Base-by-base conservation (phyloP, 2,329 filamentous ascomycete species). In the Trichoderma sp. region DNA sequence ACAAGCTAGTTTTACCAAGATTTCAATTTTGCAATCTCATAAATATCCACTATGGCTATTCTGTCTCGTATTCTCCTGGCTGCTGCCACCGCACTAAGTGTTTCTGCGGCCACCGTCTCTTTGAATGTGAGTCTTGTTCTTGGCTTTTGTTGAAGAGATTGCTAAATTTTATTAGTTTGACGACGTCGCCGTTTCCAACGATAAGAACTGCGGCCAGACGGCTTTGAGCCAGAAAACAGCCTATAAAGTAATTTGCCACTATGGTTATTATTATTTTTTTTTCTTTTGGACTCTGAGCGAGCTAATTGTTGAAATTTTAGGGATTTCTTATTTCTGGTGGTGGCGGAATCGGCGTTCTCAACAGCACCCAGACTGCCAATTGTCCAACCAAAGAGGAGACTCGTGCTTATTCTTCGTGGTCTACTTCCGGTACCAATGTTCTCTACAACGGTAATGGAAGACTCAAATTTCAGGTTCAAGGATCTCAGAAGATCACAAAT, bases 341-440 rank as follows among this genome's bases (percentile, higher is more conserved):
- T 13, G n/a, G 32, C 1, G 52, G 42, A 3, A 19, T 56, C n/a
- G 29, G 52, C 17, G n/a, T 56, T 22, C 9, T 56, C 6, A 56
- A 56, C 52, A 17, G 17, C 29, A 56, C 52, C 2, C 8, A 10
- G 1, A 56, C 52, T 15, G 15, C 25, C 10, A 48, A 61, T 17
- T 39, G 58, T 13, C 58, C 58, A 25, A 10, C 12, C 8, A 19
- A 61, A 34, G 58, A 61, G n/a, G 45, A 48, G 10, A 48, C 58
- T 48, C 37, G 58, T 25, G n/a, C 58, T 12, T 48, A 32, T 5
- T 9, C 58, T 3, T 34, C 17, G 4, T 61, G 58, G 58, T 61
- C 58, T 39, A 61, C 58, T 39, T 61, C 58, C 17, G 58, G 58
- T 12, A 19, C 58, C 39, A 61, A 61, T 2, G 58, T 61, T 42